Evolutionary conservation across 345 rosid species (phyloP), one percentile per base, ranked within the genome.

Genomic region (Syzygium aromaticum): DNA sequence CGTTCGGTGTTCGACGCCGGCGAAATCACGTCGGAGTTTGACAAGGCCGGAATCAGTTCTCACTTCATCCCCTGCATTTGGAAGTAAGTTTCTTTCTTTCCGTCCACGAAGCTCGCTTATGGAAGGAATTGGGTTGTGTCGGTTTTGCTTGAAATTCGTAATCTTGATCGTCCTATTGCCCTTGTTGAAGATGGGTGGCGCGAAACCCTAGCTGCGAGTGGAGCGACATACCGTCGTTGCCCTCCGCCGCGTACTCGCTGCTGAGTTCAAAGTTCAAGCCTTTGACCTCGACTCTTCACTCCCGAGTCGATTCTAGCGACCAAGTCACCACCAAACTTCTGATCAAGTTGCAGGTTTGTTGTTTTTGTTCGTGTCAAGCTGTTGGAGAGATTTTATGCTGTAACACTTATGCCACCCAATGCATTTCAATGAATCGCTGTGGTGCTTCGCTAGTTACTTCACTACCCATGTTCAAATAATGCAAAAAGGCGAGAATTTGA

Each of bases 241-340:
- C 98, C 16, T 86, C 98, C 3, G 90, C 95, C 23, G 96, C 96
- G 15, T 96, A 98, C 90, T 56, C 92, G 27, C 89, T 96, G 23
- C 95, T 98, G n/a, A 93, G 89, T 25, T 90, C 96, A 3, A 96
- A 95, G 90, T 98, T 98, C 95, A 94, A 92, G 93, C 90, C 95
- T 88, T 91, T 95, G 78, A 93, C 98, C 82, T 98, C 99, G 43
- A 89, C 93, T 87, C 90, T 96, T n/a, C 93, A 98, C 91, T 93
- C 97, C 0, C 93, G 90, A 28, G 87, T 91, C 85, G 94, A 95
- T 59, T 98, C 99, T 77, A 92, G 90, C 10, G 99, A 98, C 87
- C 93, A 93, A 89, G 96, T 96, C 91, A 96, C 99, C 91, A 93
- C 93, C 87, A 98, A 96, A 38, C 98, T 98, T 84, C 94, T 96